Base-by-base conservation (phyloP, 2,329 filamentous ascomycete species). In the Blastomyces percursus region DNA sequence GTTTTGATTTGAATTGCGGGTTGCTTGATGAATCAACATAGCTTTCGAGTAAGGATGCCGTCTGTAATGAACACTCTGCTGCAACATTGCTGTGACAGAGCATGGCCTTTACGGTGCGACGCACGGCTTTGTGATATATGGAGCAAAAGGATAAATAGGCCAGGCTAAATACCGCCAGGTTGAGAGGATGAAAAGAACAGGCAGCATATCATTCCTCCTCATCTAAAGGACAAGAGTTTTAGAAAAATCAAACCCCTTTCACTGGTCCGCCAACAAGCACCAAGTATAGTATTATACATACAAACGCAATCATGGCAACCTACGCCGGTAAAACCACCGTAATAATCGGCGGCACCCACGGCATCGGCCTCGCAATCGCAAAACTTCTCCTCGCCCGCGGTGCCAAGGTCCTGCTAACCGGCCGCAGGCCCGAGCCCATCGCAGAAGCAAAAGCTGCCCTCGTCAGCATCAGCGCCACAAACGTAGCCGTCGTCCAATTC, bases 311-410 rank as follows among this genome's bases (percentile, higher is more conserved):
- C 32, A 59, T 48, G 42, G 7, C 40, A n/a, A n/a, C 30, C 59
- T 64, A 61, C 27, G 14, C 64, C 9, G 64, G 67, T 27, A 76
- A 76, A 66, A 77, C 75, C 5, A 71, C 73, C 21, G 69, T 78
- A 42, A 69, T 79, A 50, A 78, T 76, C 2, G 76, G 77, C 9
- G 73, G 71, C 27, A 76, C 76, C 3, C 69, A 72, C 3, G 77
- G 75, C 38, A 79, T 79, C 56, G 76, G 77, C 19, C 72, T 73
- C 1, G 74, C 74, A 65, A 77, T 73, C n/a, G 72, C 75, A 30
- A 67, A 68, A 16, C 63, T 73, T 14, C 76, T 75, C 68, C 69
- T 76, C 64, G 57, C 65, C 1, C 66, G 72, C 19, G 74, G 75
- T 19, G 76, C 73, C 44, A 77, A 77, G 24, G 72, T 77, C 3